Conservation (phyloP, 345 rosid species). For the Camelina hispida region DNA sequence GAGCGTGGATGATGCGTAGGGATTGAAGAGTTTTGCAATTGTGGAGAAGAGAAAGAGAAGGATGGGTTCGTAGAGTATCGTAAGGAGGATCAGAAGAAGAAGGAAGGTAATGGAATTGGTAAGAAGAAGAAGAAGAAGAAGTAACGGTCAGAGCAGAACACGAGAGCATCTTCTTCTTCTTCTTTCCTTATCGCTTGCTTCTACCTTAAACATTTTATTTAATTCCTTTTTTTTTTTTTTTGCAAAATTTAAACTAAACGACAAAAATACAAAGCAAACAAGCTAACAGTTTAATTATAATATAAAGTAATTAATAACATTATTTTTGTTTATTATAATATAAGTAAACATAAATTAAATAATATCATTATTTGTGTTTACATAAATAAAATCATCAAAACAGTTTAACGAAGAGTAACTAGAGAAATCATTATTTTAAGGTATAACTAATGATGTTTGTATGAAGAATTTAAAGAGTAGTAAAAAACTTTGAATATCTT, state of each 20-base stretch:
- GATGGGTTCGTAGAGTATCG: slow-evolving; percentile 59
- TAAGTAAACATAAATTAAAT: not conserved
- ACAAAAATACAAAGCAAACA: no score
- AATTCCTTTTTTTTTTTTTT: not conserved
- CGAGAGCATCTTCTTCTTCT: slow-evolving; percentile 34
- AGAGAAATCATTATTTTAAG: slow-evolving; percentile 5
- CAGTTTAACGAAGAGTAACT: not conserved
- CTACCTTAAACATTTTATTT: not conserved
- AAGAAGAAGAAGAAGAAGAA: slow-evolving; percentile 31
- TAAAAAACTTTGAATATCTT: not conserved
- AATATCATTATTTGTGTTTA: not conserved
- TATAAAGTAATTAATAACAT: no score
- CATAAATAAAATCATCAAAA: slow-evolving; percentile 16
- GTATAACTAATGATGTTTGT: not conserved
- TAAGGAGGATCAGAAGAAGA: slow-evolving; percentile 69
- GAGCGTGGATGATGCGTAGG: slow-evolving; percentile 65
- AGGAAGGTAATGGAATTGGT: slow-evolving; percentile 57
- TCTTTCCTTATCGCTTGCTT: not conserved
- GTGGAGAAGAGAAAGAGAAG: slow-evolving; percentile 64
- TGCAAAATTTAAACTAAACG: not conserved
- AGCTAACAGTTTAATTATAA: no score
- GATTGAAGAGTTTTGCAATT: slow-evolving; percentile 54
- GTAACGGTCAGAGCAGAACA: slow-evolving; percentile 41
- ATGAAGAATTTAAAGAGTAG: slow-evolving; percentile 1
- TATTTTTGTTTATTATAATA: no score